A percentile compares a stretch with the other conserved stretches of the same genome.
Conservation (phyloP, 495 filamentous ascomycete genomes). For the Hyaloscypha finlandica region DNA sequence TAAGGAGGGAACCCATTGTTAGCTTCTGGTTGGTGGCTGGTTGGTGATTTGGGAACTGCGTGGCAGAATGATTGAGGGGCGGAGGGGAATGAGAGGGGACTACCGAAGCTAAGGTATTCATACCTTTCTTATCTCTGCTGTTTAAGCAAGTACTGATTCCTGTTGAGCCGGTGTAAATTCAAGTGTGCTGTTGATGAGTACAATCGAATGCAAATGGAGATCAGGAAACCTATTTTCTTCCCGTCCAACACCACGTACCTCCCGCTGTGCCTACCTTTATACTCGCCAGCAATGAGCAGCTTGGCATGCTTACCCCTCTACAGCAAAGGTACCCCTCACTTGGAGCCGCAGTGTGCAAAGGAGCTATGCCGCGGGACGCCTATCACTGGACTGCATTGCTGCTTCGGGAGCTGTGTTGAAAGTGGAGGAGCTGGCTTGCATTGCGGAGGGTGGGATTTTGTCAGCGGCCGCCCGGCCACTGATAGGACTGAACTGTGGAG, state of each 20-base stretch:
- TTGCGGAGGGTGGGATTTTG: neutral
- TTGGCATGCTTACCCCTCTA: neutral
- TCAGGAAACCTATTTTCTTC: neutral
- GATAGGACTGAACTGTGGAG: neutral
- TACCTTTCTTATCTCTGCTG: slow-evolving; percentile 13
- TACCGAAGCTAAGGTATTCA: neutral
- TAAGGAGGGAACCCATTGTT: slow-evolving; percentile 19
- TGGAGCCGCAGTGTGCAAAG: neutral
- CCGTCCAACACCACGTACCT: neutral
- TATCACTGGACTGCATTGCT: slow-evolving; percentile 24
- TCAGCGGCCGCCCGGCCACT: too few relatives aligned
- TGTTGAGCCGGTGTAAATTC: neutral
- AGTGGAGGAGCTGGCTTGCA: neutral
- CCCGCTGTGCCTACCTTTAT: neutral
- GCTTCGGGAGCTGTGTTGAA: slow-evolving; percentile 10
- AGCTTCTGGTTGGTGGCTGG: neutral
- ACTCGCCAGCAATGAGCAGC: neutral
- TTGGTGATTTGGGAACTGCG: neutral
- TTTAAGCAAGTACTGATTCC: neutral
- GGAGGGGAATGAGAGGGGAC: neutral
- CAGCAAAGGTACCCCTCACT: neutral
- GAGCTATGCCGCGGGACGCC: neutral
- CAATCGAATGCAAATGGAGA: neutral
- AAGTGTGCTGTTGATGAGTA: neutral
- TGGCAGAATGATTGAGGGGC: neutral